Evolutionary conservation across 2,329 filamentous ascomycete genomes (phyloP), one percentile per base, ranked within the genome.

Genomic region (Tolypocladium tundrense): DNA sequence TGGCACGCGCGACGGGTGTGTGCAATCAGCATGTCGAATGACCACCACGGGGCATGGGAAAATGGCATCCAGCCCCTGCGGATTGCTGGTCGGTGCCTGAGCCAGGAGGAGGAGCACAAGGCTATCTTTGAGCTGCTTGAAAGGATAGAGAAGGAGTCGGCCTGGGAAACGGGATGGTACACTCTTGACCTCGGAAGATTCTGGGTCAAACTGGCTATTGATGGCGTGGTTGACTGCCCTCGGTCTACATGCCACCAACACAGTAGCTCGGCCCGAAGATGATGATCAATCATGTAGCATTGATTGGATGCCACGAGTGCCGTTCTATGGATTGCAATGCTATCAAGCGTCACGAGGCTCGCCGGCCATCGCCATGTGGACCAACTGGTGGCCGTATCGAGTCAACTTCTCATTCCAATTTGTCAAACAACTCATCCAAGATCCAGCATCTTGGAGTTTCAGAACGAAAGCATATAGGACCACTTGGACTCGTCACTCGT

Each of bases 1-100:
- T 83, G 79, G 79, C 79, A 82, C 61, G 79, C 78, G 1, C 71
- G 78, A 16, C 74, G 76, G 16, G 76, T 83, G 10, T 80, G 77
- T 53, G 79, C 76, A 0, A 83, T 83, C 27, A 80, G 79, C 19
- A 64, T 78, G 16, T 74, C 78, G 1, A 83, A 82, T 54, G 72
- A 73, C 14, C 77, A 82, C 59, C 76, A 79, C 41, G 79, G 79
- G 0, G 79, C 77, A n/a, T 70, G 80, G 64, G 82, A 77, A 35
- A 82, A 82, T 60, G 75, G 78, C 5, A 75, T 82, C 1, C 79
- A 82, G 62, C 79, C 79, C 2, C 65, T 82, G 3, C 82, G 77
- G 75, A 75, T 82, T 58, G 80, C 80, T 1, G 80, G 79, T 0
- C 70, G 75, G 4, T 68, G 80, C 3, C 74, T 83, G 65, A 81